Base-by-base conservation (phyloP, 2,329 filamentous ascomycete species). In the Rasamsonia emersonii region DNA sequence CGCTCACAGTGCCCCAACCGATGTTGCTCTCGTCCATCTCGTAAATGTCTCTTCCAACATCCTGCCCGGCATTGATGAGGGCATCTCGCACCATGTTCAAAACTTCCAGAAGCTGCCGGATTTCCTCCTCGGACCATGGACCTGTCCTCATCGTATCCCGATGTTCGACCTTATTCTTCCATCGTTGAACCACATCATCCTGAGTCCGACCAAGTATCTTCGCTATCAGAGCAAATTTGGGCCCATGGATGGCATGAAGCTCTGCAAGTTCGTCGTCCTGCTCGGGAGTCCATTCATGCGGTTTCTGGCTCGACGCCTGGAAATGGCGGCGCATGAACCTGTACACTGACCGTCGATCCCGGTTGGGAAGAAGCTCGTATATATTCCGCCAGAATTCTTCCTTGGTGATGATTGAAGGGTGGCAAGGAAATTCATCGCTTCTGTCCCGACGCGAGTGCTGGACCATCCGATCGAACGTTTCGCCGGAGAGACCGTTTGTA, bases 301-400 rank as follows among this genome's bases (percentile, higher is more conserved):
- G 51, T 21, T 56, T 59, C 32, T 59, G 55, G 1, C 41, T 36
- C 5, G 54, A 54, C 7, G 49, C 49, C 33, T 60, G 58, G 39
- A 64, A 65, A 41, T 63, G 59, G 9, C 60, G 53, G 9, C 58
- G 52, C 50, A 61, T 60, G 41, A 64, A 65, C 6, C 61, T 51
- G 27, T 54, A 50, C 24, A 63, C 47, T 9, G 61, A 63, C 30
- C 57, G 45, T 15, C 42, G 45, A 32, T 61, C 54, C 17, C 62
- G 47, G 24, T 46, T 30, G 3, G 62, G 62, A 7, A 63, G 39
- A 3, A 55, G 41, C 14, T 38, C 41, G 36, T 58, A 56, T 30
- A 62, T 52, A 4, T 42, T 33, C 10, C 49, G 37, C 51, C 61
- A 57, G 29, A 65, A 62, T 0, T 59, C 49, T 7, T 18, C n/a